Base-by-base conservation (phyloP, 169 alveolate genomes). In the Plasmodium vinckei region DNA sequence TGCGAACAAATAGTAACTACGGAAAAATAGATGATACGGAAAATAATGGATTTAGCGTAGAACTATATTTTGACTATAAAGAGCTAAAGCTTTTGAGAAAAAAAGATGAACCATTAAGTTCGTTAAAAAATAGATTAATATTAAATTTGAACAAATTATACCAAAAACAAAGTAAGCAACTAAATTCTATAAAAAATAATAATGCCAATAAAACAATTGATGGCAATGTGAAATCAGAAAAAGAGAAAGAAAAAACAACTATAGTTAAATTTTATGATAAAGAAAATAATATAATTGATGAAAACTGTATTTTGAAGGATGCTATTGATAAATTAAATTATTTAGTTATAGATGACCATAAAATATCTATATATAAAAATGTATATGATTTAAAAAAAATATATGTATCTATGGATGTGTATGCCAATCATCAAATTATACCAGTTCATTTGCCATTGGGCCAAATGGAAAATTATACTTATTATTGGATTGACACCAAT, bases 321-420 rank as follows among this genome's bases (percentile, higher is more conserved):
- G 59, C 67, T 33, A 49, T 54, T 13, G 70, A 82, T 51, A 82
- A 54, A 67, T 17, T 82, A 57, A 69, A 72, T 42, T 82, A 82
- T 61, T 19, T 82, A 27, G 33, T 53, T 49, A 82, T 82, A 67
- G 54, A 82, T 82, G 63, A 69, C 13, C 17, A 53, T 46, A 82
- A 68, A 68, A 47, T 82, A 56, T 25, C n/a, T 33, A 71, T 82
- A 68, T 82, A 57, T 63, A 68, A 54, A 56, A 61, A 54, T 33
- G 9, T 82, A 39, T 82, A 82, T 23, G 90, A 82, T 12, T 60
- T 82, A 46, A 65, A 82, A 49, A 72, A 82, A 82, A 82, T 82
- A 56, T 69, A 82, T 56, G 21, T 82, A 56, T 82, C 90, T 46
- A 82, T 82, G 90, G 90, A 82, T 82, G 90, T 82, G 2, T 82